Percentiles rank a stretch among this genome's conserved stretches.
phyloP scores from a whole-genome alignment of 2,329 filamentous ascomycete genomes.

The Aspergillus quadrilineatus region DNA sequence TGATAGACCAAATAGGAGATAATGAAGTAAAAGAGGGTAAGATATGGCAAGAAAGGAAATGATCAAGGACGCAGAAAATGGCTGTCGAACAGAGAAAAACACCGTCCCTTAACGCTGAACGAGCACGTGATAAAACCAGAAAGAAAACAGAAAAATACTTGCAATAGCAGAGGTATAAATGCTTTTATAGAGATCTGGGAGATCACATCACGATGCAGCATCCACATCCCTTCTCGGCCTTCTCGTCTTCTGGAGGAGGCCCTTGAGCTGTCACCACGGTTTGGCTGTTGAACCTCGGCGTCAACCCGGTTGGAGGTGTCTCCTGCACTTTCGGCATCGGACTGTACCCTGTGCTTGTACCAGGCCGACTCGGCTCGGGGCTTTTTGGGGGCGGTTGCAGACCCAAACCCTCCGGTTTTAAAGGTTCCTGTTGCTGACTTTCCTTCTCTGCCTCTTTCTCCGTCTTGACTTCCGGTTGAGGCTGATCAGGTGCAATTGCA shows the following conservation, averaged over 20 bases:
- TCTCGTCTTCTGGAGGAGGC: slow-evolving; percentile 39
- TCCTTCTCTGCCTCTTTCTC: slow-evolving; percentile 17
- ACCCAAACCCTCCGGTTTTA: slow-evolving; percentile 16
- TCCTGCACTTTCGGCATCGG: slow-evolving; percentile 50
- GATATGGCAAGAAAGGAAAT: slow-evolving; percentile 7
- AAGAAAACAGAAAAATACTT: neutral
- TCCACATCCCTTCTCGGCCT: slow-evolving; percentile 55
- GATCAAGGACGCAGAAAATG: slow-evolving; percentile 10
- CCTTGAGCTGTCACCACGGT: slow-evolving; percentile 55
- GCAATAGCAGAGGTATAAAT: neutral
- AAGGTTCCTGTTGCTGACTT: slow-evolving; percentile 6
- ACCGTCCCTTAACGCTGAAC: slow-evolving; percentile 22
- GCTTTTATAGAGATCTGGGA: slow-evolving; percentile 1
- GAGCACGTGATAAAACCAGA: slow-evolving; percentile 13
- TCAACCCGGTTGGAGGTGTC: slow-evolving; percentile 34
- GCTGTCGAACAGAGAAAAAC: slow-evolving; percentile 9
- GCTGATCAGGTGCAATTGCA: slow-evolving; percentile 48
- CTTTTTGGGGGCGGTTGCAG: slow-evolving; percentile 31
- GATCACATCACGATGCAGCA: slow-evolving; percentile 75
- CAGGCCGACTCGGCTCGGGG: slow-evolving; percentile 35
- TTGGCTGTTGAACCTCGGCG: slow-evolving; percentile 40
- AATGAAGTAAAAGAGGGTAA: neutral
- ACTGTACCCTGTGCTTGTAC: slow-evolving; percentile 50
- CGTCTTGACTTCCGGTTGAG: slow-evolving; percentile 18
- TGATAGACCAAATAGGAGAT: slow-evolving; percentile 1